Evolutionary conservation across 768 basidiomycete genomes (phyloP).

Genomic region (Leucosporidium creatinivorum): DNA sequence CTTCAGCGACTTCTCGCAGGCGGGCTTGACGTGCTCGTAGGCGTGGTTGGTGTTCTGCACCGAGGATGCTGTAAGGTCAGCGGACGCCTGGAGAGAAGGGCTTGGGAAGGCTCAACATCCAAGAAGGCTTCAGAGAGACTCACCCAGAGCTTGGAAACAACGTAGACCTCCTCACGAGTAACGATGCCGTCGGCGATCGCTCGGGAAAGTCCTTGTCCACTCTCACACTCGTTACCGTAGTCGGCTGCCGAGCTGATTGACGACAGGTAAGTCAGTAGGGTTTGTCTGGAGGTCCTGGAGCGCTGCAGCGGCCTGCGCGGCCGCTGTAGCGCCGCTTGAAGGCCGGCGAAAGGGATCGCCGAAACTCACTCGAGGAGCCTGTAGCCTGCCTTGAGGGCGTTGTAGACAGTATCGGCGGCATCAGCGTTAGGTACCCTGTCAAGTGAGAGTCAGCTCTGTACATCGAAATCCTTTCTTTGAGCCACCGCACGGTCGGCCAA

Average conservation of each 20-base stretch:
- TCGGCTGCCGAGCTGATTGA: too few relatives aligned
- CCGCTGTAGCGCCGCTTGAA: too few relatives aligned
- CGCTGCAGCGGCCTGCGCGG: too few relatives aligned
- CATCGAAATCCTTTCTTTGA: too few relatives aligned
- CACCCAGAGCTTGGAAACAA: constrained; percentile 65
- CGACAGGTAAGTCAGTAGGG: too few relatives aligned
- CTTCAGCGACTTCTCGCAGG: constrained; percentile 59
- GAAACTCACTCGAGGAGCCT: constrained; percentile 65
- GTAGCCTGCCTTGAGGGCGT: constrained; percentile 77
- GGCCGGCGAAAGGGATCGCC: neutral
- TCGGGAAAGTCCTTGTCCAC: constrained; percentile 66
- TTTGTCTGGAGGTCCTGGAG: too few relatives aligned
- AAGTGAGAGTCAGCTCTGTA: too few relatives aligned
- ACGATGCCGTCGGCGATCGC: constrained; percentile 76
- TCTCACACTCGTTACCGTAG: constrained; percentile 78
- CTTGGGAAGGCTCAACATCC: too few relatives aligned
- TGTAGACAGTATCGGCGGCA: neutral
- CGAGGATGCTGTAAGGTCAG: too few relatives aligned
- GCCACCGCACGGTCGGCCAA: too few relatives aligned
- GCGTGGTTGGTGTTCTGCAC: too few relatives aligned
- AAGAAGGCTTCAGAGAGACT: neutral
- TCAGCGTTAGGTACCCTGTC: neutral
- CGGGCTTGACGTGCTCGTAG: constrained; percentile 54
- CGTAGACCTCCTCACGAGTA: constrained; percentile 78
- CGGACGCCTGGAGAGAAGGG: too few relatives aligned